These are phyloP conservation scores for Lichtheimia ramosa DNA, from an alignment of 371 early-diverging fungal genomes.

Conservation along the genomic window DNA sequence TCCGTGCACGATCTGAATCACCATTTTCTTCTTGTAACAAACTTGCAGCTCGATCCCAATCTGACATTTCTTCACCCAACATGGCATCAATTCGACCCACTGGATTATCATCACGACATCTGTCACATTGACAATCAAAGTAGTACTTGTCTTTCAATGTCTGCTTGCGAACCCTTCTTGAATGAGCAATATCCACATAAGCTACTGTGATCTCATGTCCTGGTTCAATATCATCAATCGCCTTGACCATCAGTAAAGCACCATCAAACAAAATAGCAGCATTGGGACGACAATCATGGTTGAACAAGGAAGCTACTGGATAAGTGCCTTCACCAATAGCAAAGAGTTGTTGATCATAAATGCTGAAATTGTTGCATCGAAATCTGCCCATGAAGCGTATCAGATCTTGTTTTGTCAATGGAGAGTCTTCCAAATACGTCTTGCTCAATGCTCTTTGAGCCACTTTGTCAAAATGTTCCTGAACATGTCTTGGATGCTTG, in stretches of 20 bases:
- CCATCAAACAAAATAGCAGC: slow-evolving; percentile 63
- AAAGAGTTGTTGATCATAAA: slow-evolving; percentile 66
- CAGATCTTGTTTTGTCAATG: slow-evolving; percentile 22
- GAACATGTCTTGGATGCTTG: slow-evolving; percentile 21
- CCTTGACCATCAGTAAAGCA: slow-evolving; percentile 56
- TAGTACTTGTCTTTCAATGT: slow-evolving; percentile 67
- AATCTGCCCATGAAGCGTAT: slow-evolving; percentile 63
- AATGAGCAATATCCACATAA: slow-evolving; percentile 73
- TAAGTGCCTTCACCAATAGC: slow-evolving; percentile 76
- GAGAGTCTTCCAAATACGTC: slow-evolving; percentile 23
- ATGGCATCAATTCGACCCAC: slow-evolving; percentile 34
- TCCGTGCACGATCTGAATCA: not conserved
- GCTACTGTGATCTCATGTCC: slow-evolving; percentile 79
- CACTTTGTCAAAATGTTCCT: slow-evolving; percentile 12
- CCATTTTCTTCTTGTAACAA: slow-evolving; percentile 12
- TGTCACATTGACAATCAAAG: slow-evolving; percentile 73
- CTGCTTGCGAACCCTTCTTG: slow-evolving; percentile 55
- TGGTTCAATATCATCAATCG: slow-evolving; percentile 58
- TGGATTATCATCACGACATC: slow-evolving; percentile 51
- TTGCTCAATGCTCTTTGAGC: slow-evolving; percentile 22
- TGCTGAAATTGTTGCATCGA: slow-evolving; percentile 77
- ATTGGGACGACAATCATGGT: slow-evolving; percentile 88
- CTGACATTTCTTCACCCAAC: slow-evolving; percentile 35
- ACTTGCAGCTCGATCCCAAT: slow-evolving; percentile 37
- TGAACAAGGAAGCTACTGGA: slow-evolving; percentile 78